These are phyloP conservation scores for Tulasnella sp. DNA, from an alignment of 768 basidiomycete species.

Conservation along the genomic window DNA sequence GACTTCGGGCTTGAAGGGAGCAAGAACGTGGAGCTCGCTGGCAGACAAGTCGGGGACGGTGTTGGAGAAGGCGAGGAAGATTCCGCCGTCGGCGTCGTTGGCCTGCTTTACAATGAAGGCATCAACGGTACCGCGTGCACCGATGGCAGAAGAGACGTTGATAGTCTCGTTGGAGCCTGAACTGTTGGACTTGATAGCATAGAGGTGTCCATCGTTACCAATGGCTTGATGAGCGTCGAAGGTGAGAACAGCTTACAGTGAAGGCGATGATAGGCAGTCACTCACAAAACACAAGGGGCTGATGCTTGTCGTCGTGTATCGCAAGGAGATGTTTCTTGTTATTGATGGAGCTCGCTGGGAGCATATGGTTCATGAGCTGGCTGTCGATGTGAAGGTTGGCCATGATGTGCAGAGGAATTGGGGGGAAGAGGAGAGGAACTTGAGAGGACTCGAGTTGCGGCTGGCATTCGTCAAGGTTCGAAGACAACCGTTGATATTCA, in stretches of 20 bases:
- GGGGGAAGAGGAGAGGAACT: not conserved
- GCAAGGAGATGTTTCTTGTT: constrained; percentile 6
- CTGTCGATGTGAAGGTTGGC: constrained; percentile 14
- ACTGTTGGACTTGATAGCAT: not conserved
- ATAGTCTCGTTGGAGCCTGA: not conserved
- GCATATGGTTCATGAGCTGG: constrained; percentile 18
- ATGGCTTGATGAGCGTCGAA: not conserved
- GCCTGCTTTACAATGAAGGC: not conserved
- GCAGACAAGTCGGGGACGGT: not conserved
- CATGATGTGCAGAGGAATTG: not conserved
- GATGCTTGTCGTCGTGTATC: not conserved
- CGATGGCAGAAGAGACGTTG: not conserved
- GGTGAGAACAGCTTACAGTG: not conserved
- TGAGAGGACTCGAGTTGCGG: not conserved
- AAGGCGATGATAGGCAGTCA: not conserved
- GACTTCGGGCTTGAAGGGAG: not conserved
- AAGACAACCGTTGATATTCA: not conserved
- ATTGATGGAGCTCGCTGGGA: not conserved
- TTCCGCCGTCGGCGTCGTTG: not conserved
- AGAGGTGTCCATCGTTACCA: constrained; percentile 15
- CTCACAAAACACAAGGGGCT: constrained; percentile 9
- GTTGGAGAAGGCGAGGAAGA: constrained; percentile 1
- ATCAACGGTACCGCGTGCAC: not conserved
- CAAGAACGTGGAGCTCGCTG: constrained; percentile 13
- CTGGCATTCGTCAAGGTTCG: not conserved